Evolutionary conservation across 345 rosid species (phyloP).

Genomic region (Rhodomyrtus tomentosa): DNA sequence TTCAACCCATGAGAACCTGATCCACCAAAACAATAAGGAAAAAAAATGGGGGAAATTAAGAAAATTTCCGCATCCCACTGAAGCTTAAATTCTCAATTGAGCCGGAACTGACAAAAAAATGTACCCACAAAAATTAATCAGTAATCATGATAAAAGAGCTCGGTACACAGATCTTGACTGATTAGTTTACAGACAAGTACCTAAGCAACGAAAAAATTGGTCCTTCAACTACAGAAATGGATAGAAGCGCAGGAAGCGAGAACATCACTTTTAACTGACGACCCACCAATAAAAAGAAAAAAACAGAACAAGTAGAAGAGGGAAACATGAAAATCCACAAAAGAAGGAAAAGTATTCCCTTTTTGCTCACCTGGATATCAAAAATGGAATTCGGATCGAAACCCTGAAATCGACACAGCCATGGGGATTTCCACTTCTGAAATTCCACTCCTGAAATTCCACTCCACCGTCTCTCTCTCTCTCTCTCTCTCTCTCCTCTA

Average conservation of each 20-base stretch:
- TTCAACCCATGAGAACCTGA: constrained; percentile 20
- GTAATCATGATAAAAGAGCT: background rate
- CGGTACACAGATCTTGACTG: background rate
- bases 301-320: background rate
- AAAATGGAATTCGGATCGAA: background rate
- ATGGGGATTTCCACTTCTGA: background rate
- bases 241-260: background rate
- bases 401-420: constrained; percentile 4
- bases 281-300: background rate
- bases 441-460: background rate
- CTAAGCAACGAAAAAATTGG: background rate
- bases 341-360: background rate
- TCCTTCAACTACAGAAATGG: background rate
- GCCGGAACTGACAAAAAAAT: background rate
- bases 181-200: background rate
- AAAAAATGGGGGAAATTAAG: background rate
- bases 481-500: background rate
- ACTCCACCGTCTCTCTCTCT: background rate
- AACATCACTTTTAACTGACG: background rate
- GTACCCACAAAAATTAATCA: background rate
- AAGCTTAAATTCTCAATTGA: background rate
- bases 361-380: constrained; percentile 11
- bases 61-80: background rate
- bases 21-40: background rate
- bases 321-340: background rate